Evolutionary conservation across 371 early-diverging fungal genomes (phyloP), one percentile per base, ranked within the genome.

Genomic region (Lichtheimia hyalospora): DNA sequence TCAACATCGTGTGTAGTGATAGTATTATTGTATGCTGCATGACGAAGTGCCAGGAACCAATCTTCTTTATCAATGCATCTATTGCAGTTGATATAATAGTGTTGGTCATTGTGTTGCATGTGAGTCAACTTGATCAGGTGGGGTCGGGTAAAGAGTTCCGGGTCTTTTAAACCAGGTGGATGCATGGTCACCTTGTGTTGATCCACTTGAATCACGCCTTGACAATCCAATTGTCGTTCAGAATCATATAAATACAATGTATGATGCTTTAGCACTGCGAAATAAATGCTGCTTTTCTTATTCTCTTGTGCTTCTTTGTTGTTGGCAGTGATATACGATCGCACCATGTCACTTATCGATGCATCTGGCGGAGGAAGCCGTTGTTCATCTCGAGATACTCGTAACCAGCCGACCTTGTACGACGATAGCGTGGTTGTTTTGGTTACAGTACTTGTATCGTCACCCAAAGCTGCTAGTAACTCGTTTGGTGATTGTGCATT

Each of bases 1-100:
- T 68, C 62, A 15, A 69, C 71, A 57, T 88, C 85, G 63, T 85
- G 84, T 12, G 74, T 72, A 0, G 81, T 75, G 28, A 69, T 71
- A 3, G 54, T 18, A 10, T 58, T 49, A n/a, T 60, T 62, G 14
- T 62, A 28, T 10, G 78, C 68, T 4, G 83, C 84, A 44, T 80
- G 79, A 20, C 79, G 68, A 12, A 89, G 68, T 20, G 81, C 76
- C 52, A 84, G 70, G 56, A 87, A 93, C 96, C 96, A 96, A 66
- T 92, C 93, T 66, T 96, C 96, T 73, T 96, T 96, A 49, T 94
- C 92, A 7, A 82, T 83, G 15, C 87, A 82, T 5, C 71, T 65
- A 49, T 74, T 73, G 50, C 82, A 81, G 62, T 82, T 85, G 50
- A 88, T 70, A 65, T 77, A 88, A 56, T 82, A 84, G 18, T 49